Percentiles rank a stretch among this genome's conserved stretches.
phyloP scores from a whole-genome alignment of 441 rosid genomes.

The Capsella rubella region DNA sequence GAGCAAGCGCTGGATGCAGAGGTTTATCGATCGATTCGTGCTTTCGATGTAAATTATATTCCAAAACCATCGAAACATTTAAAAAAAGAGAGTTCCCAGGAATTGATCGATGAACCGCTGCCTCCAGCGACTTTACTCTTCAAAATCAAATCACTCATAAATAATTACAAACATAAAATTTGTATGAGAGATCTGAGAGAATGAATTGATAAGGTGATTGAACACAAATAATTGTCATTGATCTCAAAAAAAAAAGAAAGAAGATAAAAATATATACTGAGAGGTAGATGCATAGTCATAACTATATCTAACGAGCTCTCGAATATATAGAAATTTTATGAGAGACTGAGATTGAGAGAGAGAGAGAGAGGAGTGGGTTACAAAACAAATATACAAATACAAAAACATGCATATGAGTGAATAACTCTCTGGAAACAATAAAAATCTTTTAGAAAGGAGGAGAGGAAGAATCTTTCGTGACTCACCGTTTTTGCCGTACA shows the following conservation, averaged over 20 bases:
- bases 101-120: slow-evolving; percentile 99
- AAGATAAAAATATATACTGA: neutral
- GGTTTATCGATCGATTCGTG: slow-evolving; percentile 99
- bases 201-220: slow-evolving; percentile 16
- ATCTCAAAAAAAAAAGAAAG: neutral
- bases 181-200: slow-evolving; percentile 32
- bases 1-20: slow-evolving; percentile 94
- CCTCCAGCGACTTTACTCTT: slow-evolving; percentile 79
- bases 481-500: slow-evolving; percentile 47
- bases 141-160: neutral
- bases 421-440: neutral
- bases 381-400: neutral
- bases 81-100: slow-evolving; percentile 48
- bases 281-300: slow-evolving; percentile 18
- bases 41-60: slow-evolving; percentile 30
- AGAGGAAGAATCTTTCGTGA: slow-evolving; percentile 36
- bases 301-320: neutral
- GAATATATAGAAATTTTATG: slow-evolving; percentile 1
- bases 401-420: slow-evolving; percentile 13
- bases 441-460: neutral
- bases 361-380: neutral
- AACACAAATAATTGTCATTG: slow-evolving; percentile 18
- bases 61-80: slow-evolving; percentile 19
- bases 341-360: neutral
- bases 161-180: neutral